Conservation (phyloP, 768 basidiomycete species). For the Coprinellus aureogranulatus region DNA sequence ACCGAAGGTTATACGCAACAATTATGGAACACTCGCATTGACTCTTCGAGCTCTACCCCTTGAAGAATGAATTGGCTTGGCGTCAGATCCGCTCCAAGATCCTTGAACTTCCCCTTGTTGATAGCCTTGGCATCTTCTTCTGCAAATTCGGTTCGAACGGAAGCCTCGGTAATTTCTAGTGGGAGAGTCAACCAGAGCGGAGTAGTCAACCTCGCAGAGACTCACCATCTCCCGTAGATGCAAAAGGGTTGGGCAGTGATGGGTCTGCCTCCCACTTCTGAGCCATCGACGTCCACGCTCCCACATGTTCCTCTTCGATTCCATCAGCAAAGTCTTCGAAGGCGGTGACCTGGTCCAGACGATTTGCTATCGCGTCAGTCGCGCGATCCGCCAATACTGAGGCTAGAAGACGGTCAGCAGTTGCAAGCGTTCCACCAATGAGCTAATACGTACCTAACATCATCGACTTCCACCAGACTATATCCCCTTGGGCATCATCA, state of each 20-base stretch:
- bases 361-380: neutral
- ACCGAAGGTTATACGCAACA: too few species aligned
- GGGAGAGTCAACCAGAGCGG: neutral
- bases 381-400: neutral
- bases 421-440: too few species aligned
- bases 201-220: neutral
- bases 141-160: conserved; percentile 20
- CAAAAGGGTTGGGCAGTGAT: conserved; percentile 18
- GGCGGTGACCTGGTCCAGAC: neutral
- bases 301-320: neutral
- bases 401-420: too few species aligned
- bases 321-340: conserved; percentile 7
- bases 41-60: conserved; percentile 32
- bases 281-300: conserved; percentile 18
- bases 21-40: too few species aligned
- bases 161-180: conserved; percentile 11
- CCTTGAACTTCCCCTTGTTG: neutral
- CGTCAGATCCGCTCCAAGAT: conserved; percentile 14
- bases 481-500: conserved; percentile 24
- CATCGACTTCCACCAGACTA: conserved; percentile 27
- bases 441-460: conserved; percentile 12
- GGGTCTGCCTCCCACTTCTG: conserved; percentile 22
- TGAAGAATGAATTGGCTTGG: conserved; percentile 25
- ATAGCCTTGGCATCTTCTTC: conserved; percentile 19
- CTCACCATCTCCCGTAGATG: conserved; percentile 1